A percentile compares a stretch with the other conserved stretches of the same genome.
Conservation (phyloP, 2,329 filamentous ascomycete species). For the Leptoxyphium fumago region DNA sequence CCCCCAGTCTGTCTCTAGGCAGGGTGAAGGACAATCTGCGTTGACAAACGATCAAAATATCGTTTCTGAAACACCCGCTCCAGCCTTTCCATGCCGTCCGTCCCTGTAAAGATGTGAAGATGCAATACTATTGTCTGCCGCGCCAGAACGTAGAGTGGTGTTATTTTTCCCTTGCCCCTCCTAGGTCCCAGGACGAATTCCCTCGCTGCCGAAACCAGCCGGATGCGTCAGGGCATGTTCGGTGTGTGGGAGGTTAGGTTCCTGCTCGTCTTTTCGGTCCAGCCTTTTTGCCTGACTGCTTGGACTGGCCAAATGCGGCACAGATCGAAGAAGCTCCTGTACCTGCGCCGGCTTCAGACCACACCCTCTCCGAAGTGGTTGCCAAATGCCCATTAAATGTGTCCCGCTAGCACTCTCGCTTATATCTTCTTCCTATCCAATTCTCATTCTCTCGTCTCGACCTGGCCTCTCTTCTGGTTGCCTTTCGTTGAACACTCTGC, state of each 20-base stretch:
- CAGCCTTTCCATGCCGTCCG: not conserved
- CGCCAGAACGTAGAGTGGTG: no score
- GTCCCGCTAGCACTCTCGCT: not conserved
- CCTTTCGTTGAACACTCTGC: not conserved
- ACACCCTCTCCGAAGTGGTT: not conserved
- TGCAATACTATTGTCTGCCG: no score
- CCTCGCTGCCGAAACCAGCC: not conserved
- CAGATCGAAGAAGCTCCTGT: not conserved
- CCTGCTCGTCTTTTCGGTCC: not conserved
- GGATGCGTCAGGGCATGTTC: not conserved
- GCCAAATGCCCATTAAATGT: no score
- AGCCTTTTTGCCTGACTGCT: not conserved
- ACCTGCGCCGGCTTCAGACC: not conserved
- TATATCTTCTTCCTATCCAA: not conserved
- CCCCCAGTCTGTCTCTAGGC: no score
- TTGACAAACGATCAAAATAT: not conserved
- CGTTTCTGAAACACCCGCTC: not conserved
- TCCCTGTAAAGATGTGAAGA: not conserved
- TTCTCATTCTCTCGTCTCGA: not conserved
- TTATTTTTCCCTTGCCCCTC: no score
- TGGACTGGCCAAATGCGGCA: not conserved
- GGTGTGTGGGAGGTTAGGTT: not conserved
- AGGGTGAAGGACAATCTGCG: no score
- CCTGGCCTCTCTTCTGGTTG: not conserved
- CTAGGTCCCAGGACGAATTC: no score